Conservation (phyloP, 768 basidiomycete genomes). For the Podaxis pistillaris region DNA sequence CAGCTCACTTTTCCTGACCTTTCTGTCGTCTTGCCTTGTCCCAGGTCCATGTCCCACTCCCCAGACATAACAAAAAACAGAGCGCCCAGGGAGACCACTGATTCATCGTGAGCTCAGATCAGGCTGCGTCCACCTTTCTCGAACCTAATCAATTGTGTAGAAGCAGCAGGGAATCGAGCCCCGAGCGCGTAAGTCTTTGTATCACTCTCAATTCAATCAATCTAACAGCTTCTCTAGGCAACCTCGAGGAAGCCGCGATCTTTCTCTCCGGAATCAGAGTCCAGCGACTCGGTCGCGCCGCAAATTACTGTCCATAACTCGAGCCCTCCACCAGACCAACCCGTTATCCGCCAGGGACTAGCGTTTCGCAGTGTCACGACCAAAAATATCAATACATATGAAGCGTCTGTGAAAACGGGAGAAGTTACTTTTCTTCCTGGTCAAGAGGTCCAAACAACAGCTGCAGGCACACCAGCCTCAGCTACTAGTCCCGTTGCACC, state of each 20-base stretch:
- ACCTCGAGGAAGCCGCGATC: conserved; percentile 38
- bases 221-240: conserved; percentile 25
- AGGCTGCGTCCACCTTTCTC: neutral
- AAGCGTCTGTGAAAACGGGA: conserved; percentile 30
- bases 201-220: conserved; percentile 1
- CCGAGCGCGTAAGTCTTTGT: conserved; percentile 38
- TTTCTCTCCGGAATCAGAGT: conserved; percentile 50
- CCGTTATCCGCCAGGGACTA: conserved; percentile 59
- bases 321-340: conserved; percentile 45
- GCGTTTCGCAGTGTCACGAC: conserved; percentile 37
- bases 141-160: conserved; percentile 27
- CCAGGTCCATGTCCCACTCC: conserved; percentile 11
- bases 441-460: conserved; percentile 33
- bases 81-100: conserved; percentile 16
- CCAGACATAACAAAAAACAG: neutral
- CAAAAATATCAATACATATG: conserved; percentile 39
- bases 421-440: conserved; percentile 52
- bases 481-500: conserved; percentile 16
- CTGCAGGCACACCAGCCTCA: conserved; percentile 16
- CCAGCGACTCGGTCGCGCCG: conserved; percentile 33
- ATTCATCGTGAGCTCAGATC: conserved; percentile 32
- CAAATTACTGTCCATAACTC: conserved; percentile 42
- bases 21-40: neutral
- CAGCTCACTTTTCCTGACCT: neutral
- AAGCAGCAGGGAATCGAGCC: conserved; percentile 59